These are phyloP conservation scores for Arxiozyma heterogenica DNA, from an alignment of 1,139 yeast genomes.

Conservation along the genomic window DNA sequence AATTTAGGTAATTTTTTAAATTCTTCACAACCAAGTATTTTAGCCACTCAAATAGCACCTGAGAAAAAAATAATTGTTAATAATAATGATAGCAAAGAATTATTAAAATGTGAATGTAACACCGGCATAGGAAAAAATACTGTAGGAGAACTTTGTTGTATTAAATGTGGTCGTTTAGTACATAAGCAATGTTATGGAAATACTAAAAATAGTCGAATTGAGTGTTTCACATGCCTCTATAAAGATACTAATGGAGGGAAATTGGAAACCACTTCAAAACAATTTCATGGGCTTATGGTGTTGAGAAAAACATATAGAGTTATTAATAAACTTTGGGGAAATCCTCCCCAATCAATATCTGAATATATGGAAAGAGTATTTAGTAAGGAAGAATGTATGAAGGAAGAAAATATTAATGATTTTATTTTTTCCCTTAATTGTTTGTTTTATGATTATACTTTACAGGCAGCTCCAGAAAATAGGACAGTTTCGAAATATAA, in stretches of 20 bases:
- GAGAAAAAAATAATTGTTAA: background rate
- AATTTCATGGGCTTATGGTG: conserved; percentile 5
- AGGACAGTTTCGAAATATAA: background rate
- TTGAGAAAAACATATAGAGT: conserved; percentile 26
- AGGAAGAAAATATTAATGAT: background rate
- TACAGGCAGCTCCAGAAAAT: background rate
- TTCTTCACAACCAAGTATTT: conserved; percentile 19
- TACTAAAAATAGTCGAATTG: conserved; percentile 4
- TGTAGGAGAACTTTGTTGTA: conserved; percentile 15
- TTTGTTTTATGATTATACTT: background rate
- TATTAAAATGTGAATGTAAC: conserved; percentile 29
- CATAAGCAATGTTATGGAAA: conserved; percentile 31
- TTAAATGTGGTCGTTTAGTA: conserved; percentile 21
- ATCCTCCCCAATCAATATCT: conserved; percentile 19
- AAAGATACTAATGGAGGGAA: conserved; percentile 20
- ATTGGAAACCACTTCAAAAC: background rate
- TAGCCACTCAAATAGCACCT: conserved; percentile 28
- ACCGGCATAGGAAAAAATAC: background rate
- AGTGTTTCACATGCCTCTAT: conserved; percentile 27
- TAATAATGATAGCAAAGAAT: background rate
- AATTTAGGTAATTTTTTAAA: conserved; percentile 25
- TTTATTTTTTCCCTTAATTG: conserved; percentile 1
- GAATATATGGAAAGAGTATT: conserved; percentile 3
- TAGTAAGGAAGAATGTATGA: background rate
- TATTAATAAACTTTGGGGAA: conserved; percentile 15